Evolutionary conservation across 192 early-diverging fungal genomes (phyloP), one percentile per base, ranked within the genome.

Genomic region (Coemansia sp.): DNA sequence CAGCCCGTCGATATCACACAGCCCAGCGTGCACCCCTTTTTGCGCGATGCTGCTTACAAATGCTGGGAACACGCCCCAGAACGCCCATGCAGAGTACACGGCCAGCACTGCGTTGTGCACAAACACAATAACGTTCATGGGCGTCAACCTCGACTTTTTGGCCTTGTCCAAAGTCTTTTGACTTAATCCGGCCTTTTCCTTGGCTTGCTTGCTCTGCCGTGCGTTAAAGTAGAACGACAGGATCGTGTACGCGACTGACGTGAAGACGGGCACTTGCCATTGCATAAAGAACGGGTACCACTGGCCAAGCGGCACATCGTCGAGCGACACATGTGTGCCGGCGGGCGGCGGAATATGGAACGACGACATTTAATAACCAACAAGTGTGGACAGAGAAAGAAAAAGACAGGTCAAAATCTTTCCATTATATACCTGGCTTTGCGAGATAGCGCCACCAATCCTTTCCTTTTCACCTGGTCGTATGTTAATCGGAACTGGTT

Each of bases 51-150:
- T 84, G 22, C 62, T 76, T 63, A 85, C 50, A 75, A 88, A 82
- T 66, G 70, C 71, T 8, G 80, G 75, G 58, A 83, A 84, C 79
- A 88, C 86, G 58, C 79, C 69, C 56, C 83, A 66, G 60, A 92
- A 94, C 5, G 89, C 89, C 57, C 86, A 83, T 8, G 69, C 85
- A 7, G 90, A 92, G 71, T 90, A 94, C 6, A 88, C 61, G 37
- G 84, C 85, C 19, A 94, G 75, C 24, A 81, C 45, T 38, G 86
- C 69, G 73, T 94, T 94, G 81, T 94, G 92, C 8, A 89, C 50
- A 66, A 91, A 86, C 14, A 92, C 87, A 67, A 93, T 79, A 45
- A 81, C 76, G 57, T 86, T 94, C 85, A 94, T 89, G 38, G 78
- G 75, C 24, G 69, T 62, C 24, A 70, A n/a, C 3, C 56, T 32